Conservation (phyloP, 768 basidiomycete genomes). For the Tylopilus rubrobrunneus region DNA sequence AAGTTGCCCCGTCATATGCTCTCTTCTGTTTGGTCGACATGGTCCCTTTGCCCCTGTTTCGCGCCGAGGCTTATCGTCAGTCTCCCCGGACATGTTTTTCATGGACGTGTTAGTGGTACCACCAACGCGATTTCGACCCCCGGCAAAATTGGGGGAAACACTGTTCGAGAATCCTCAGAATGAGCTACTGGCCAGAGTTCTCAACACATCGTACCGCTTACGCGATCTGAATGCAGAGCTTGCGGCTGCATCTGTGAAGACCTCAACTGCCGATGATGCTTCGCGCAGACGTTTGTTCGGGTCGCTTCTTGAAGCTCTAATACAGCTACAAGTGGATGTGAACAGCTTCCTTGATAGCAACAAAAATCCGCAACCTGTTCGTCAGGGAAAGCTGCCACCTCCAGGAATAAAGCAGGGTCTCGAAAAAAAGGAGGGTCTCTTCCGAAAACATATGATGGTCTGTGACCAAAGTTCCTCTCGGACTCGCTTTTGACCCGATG, state of each 20-base stretch:
- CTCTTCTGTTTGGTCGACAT: constrained; percentile 88
- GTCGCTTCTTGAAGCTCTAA: constrained; percentile 70
- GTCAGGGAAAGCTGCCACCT: constrained; percentile 87
- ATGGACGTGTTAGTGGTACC: constrained; percentile 87
- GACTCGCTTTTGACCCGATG: not conserved
- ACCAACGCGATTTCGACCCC: constrained; percentile 94
- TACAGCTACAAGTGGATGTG: constrained; percentile 91
- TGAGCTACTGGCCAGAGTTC: constrained; percentile 75
- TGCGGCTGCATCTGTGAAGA: constrained; percentile 57
- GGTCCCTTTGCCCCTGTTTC: constrained; percentile 72
- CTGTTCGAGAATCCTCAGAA: constrained; percentile 98
- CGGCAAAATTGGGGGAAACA: constrained; percentile 85
- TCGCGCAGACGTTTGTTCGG: constrained; percentile 56
- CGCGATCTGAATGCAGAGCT: constrained; percentile 73
- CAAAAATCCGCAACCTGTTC: constrained; percentile 85
- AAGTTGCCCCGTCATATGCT: constrained; percentile 79
- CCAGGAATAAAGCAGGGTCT: constrained; percentile 92
- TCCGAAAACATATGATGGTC: constrained; percentile 99
- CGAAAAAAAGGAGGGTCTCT: constrained; percentile 98
- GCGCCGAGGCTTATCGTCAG: constrained; percentile 57
- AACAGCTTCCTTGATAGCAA: constrained; percentile 97
- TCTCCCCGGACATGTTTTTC: constrained; percentile 96
- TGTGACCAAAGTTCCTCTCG: constrained; percentile 18
- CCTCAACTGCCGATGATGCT: constrained; percentile 46
- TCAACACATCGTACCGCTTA: constrained; percentile 75